Base-by-base conservation (phyloP, 73 alveolate genomes). In the Tetrahymena malaccensis region DNA sequence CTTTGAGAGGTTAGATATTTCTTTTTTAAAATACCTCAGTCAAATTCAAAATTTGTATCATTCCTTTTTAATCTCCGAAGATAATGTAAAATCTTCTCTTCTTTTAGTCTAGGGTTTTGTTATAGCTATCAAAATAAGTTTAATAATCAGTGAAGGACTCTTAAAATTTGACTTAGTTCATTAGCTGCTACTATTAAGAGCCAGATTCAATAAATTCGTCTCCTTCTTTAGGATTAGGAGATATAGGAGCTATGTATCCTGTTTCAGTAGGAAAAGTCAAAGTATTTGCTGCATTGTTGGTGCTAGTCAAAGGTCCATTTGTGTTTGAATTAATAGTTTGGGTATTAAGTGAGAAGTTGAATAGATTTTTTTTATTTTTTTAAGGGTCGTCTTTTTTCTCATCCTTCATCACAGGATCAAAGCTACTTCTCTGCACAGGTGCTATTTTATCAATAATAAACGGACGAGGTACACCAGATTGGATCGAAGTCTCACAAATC, bases 51-150 rank as follows among this genome's bases (percentile, higher is more conserved):
- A 97, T 94, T 85, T 98, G 98, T 50, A 98, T 96, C 93, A 94
- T 96, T 16, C 99, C 99, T 94, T 97, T 96, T 27, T 97, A 94
- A 97, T 98, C 99, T 9, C 98, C 99, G 37, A 97, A 94, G 55
- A 97, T 97, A 21, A 98, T 85, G 93, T 55, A 95, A 13, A 85
- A 93, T 83, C 97, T 89, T 40, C 95, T 89, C 85, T 95, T 93
- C 35, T 85, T 94, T 33, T 37, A 34, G 35, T 95, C 85, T 12
- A 35, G 35, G 55, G 56, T 44, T 34, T 96, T 85, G 33, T 84
- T 50, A 85, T 84, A 94, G 58, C 44, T 40, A 43, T 94, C 43
- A 17, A 94, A 57, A 38, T 96, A 96, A 27, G 70, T 85, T 35
- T 44, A 40, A 19, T 94, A 35, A 22, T 93, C 97, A 9, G 31